Evolutionary conservation across 139 green algal species (phyloP).

Genomic region (Prasinococcaceae sp.): DNA sequence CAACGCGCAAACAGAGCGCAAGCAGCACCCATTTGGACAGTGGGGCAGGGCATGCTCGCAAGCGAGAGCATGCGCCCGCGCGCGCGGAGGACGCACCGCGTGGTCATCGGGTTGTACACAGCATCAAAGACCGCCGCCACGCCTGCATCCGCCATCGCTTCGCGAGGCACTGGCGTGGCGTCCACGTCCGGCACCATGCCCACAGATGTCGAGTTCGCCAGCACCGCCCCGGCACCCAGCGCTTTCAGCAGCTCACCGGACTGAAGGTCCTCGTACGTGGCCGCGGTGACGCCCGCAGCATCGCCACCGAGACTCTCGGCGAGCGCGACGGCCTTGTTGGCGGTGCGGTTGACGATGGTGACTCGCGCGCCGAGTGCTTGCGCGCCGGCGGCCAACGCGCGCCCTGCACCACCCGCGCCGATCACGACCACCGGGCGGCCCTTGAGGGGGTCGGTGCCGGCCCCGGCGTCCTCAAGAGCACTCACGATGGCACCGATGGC

Average conservation of each 20-base stretch:
- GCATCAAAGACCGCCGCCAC: slow-evolving; percentile 88
- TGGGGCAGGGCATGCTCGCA: too few relatives aligned
- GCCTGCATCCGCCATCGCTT: slow-evolving; percentile 26
- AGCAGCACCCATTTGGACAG: too few relatives aligned
- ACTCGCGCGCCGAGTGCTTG: slow-evolving; percentile 45
- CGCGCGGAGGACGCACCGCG: slow-evolving; percentile 37
- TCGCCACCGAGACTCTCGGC: slow-evolving; percentile 18
- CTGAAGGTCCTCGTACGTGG: slow-evolving; percentile 29
- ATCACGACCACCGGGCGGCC: slow-evolving; percentile 75
- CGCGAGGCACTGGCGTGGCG: slow-evolving; percentile 15
- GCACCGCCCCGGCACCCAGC: slow-evolving; percentile 61
- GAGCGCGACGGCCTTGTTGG: slow-evolving; percentile 47
- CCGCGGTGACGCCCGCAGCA: neutral
- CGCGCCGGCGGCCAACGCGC: slow-evolving; percentile 82
- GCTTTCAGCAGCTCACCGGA: slow-evolving; percentile 26
- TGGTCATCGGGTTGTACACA: slow-evolving; percentile 89
- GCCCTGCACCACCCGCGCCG: slow-evolving; percentile 78
- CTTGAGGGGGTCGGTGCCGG: slow-evolving; percentile 26
- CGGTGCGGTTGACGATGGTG: slow-evolving; percentile 58
- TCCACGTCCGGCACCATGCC: slow-evolving; percentile 72
- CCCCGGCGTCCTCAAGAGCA: neutral
- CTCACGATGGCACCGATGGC: slow-evolving; percentile 76
- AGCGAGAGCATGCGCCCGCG: too few relatives aligned
- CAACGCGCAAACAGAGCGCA: too few relatives aligned
- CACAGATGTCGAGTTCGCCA: slow-evolving; percentile 86